phyloP scores from a whole-genome alignment of 805 yeast genomes.

The Saturnispora silvae region DNA sequence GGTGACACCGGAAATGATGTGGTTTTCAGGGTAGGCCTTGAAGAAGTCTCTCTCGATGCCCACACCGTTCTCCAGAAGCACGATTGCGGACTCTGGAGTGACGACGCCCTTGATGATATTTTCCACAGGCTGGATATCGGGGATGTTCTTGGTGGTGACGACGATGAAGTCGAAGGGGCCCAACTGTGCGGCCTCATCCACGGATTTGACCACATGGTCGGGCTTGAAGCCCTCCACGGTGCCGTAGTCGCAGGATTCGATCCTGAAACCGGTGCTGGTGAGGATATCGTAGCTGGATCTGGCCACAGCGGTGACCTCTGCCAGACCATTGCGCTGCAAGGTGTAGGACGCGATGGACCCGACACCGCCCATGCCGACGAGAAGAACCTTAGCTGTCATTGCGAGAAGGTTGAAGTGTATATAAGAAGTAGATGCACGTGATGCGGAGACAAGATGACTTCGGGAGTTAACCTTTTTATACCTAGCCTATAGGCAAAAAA shows the following conservation, averaged over 20 bases:
- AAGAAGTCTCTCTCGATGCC: conserved; percentile 29
- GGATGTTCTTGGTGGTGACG: conserved; percentile 54
- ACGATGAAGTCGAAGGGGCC: conserved; percentile 45
- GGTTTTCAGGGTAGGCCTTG: conserved; percentile 25
- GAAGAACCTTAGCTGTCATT: conserved; percentile 41
- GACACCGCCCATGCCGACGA: conserved; percentile 81
- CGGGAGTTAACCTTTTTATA: too few relatives aligned
- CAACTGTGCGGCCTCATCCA: conserved; percentile 34
- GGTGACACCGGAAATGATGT: conserved; percentile 31
- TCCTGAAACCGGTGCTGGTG: conserved; percentile 40
- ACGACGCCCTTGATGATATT: conserved; percentile 19
- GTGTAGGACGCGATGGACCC: conserved; percentile 70
- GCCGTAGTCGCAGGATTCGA: conserved; percentile 58
- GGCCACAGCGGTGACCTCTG: conserved; percentile 50
- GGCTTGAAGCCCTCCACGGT: conserved; percentile 45
- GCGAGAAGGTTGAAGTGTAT: too few relatives aligned
- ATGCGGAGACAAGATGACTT: too few relatives aligned
- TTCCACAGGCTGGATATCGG: conserved; percentile 47
- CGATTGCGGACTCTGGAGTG: conserved; percentile 25
- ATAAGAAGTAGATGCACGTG: too few relatives aligned
- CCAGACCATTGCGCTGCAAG: conserved; percentile 35
- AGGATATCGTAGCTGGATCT: conserved; percentile 56
- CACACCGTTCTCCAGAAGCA: conserved; percentile 31
- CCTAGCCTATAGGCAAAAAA: too few relatives aligned
- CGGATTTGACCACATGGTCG: conserved; percentile 28